These are phyloP conservation scores for Bipolaris sorokiniana DNA, from an alignment of 2,329 filamentous ascomycete species.

Conservation along the genomic window DNA sequence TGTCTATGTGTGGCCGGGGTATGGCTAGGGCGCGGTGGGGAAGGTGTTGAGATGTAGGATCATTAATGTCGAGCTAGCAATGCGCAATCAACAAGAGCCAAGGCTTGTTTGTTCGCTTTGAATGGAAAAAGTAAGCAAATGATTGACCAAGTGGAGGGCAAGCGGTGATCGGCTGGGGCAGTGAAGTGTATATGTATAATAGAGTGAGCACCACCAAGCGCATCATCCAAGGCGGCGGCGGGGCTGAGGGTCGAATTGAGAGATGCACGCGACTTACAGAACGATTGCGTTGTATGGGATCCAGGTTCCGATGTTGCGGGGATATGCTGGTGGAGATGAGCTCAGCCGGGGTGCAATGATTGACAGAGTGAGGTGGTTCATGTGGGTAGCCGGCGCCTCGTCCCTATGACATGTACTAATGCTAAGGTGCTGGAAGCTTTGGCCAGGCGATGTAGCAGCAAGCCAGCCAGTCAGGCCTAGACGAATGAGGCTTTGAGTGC, in stretches of 20 bases:
- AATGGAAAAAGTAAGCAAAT: conserved; percentile 22
- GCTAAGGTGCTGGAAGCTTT: conserved; percentile 26
- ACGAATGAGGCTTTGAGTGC: conserved; percentile 9
- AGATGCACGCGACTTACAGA: conserved; percentile 18
- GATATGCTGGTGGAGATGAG: conserved; percentile 12
- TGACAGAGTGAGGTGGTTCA: conserved; percentile 21
- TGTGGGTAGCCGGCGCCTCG: conserved; percentile 41
- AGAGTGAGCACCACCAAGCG: conserved; percentile 9
- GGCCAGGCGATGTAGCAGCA: conserved; percentile 23
- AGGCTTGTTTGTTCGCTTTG: conserved; percentile 16
- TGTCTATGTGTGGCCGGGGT: conserved; percentile 12
- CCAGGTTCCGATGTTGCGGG: not conserved
- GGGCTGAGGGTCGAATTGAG: conserved; percentile 4
- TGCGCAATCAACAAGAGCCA: conserved; percentile 15
- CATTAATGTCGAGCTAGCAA: conserved; percentile 37
- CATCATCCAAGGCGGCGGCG: conserved; percentile 1
- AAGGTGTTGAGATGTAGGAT: conserved; percentile 17
- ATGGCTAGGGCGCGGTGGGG: conserved; percentile 25
- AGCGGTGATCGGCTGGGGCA: conserved; percentile 4
- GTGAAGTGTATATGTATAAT: conserved; percentile 6
- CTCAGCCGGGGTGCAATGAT: conserved; percentile 15
- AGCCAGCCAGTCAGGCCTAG: conserved; percentile 11
- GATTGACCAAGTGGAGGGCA: conserved; percentile 9
- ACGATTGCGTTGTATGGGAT: conserved; percentile 8
- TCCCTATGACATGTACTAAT: conserved; percentile 23